Conservation (phyloP, 2,329 filamentous ascomycete genomes). For the Graphilbum fragrans region DNA sequence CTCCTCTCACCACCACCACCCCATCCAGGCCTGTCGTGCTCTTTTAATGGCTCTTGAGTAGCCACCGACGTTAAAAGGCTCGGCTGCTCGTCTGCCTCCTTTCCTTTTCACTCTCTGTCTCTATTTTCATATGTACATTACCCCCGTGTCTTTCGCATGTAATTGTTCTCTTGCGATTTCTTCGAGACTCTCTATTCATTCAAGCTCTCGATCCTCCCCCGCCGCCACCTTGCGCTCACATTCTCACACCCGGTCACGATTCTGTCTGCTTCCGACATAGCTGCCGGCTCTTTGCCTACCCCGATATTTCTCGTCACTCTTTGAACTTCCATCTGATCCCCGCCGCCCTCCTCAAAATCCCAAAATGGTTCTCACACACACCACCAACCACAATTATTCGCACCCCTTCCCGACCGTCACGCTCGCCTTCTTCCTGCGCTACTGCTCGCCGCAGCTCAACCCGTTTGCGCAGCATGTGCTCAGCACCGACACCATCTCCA, state of each 20-base stretch:
- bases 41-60: too few relatives aligned
- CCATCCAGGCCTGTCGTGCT: too few relatives aligned
- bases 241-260: background rate
- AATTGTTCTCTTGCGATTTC: background rate
- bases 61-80: too few relatives aligned
- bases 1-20: too few relatives aligned
- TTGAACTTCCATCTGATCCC: background rate
- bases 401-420: constrained; percentile 78
- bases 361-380: constrained; percentile 51
- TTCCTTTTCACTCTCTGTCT: background rate
- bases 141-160: too few relatives aligned
- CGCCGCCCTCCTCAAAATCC: background rate
- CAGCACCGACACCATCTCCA: constrained; percentile 71
- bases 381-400: constrained; percentile 59
- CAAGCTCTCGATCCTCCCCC: constrained; percentile 5
- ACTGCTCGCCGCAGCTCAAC: constrained; percentile 59
- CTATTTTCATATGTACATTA: background rate
- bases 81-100: background rate
- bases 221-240: background rate
- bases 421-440: constrained; percentile 80
- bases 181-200: constrained; percentile 8
- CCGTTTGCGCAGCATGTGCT: constrained; percentile 74
- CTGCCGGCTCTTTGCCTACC: too few relatives aligned
- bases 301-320: background rate
- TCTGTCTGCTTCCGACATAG: background rate